phyloP scores from a whole-genome alignment of 2,329 filamentous ascomycete genomes.

The Fusarium foetens region DNA sequence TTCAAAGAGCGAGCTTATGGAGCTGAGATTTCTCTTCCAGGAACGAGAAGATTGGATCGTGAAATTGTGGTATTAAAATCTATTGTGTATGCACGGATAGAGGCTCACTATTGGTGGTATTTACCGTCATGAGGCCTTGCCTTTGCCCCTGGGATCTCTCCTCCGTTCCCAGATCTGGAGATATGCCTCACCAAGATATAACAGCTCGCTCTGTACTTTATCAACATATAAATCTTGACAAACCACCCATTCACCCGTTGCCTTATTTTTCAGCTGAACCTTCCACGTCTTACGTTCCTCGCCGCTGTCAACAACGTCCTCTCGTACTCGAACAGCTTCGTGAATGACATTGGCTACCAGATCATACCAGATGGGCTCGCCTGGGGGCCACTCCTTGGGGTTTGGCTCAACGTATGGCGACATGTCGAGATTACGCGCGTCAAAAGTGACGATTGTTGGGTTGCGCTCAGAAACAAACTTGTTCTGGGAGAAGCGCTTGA shows the following conservation, averaged over 20 bases:
- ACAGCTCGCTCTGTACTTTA: constrained; percentile 84
- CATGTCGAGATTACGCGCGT: constrained; percentile 84
- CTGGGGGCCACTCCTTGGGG: constrained; percentile 72
- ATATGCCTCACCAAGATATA: constrained; percentile 95
- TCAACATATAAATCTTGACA: constrained; percentile 95
- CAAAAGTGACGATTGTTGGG: constrained; percentile 97
- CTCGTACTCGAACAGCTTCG: constrained; percentile 79
- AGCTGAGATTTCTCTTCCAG: constrained; percentile 26
- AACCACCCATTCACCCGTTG: constrained; percentile 87
- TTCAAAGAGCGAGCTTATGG: constrained; percentile 32
- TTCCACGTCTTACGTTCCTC: constrained; percentile 94
- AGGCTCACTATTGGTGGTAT: constrained; percentile 6
- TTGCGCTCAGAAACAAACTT: constrained; percentile 97
- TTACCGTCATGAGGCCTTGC: constrained; percentile 35
- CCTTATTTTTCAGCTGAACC: constrained; percentile 86
- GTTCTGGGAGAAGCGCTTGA: constrained; percentile 97
- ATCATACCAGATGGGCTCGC: constrained; percentile 93
- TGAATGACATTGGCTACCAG: constrained; percentile 94
- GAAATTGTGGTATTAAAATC: constrained; percentile 30
- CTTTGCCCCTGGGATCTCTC: constrained; percentile 60
- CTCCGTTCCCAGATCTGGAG: constrained; percentile 95
- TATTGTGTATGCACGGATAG: neutral
- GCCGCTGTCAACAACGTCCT: constrained; percentile 88
- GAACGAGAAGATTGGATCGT: neutral
- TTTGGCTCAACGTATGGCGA: constrained; percentile 92